phyloP scores from a whole-genome alignment of 2,329 filamentous ascomycete species.

The Penicillium palitans region DNA sequence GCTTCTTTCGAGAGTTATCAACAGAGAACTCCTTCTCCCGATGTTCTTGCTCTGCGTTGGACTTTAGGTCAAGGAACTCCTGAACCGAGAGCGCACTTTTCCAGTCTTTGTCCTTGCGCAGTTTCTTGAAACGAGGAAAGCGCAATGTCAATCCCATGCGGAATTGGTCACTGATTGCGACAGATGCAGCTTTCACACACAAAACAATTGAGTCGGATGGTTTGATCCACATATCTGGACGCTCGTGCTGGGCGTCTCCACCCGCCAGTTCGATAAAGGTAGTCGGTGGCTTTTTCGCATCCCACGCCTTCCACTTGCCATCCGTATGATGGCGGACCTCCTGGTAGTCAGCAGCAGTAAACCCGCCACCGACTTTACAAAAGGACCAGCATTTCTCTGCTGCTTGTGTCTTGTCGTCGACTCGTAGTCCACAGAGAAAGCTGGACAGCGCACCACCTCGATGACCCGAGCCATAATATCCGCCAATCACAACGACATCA shows the following conservation, averaged over 20 bases:
- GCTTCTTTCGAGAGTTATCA: conserved; percentile 64
- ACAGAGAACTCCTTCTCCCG: conserved; percentile 75
- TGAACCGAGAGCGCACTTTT: conserved; percentile 72
- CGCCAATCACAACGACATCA: conserved; percentile 85
- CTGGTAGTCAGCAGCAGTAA: conserved; percentile 80
- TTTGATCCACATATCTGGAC: conserved; percentile 89
- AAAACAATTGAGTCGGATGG: conserved; percentile 85
- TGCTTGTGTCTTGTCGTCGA: conserved; percentile 62
- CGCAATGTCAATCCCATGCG: conserved; percentile 74
- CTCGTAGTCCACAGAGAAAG: conserved; percentile 84
- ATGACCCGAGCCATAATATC: conserved; percentile 85
- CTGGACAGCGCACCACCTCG: conserved; percentile 80
- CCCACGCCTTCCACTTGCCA: conserved; percentile 89
- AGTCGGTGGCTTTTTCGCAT: conserved; percentile 71
- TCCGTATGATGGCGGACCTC: conserved; percentile 80
- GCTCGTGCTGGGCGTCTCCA: conserved; percentile 71
- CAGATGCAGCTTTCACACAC: conserved; percentile 82
- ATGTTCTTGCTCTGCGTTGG: conserved; percentile 67
- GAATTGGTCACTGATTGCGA: conserved; percentile 75
- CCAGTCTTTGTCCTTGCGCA: conserved; percentile 85
- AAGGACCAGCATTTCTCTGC: conserved; percentile 82
- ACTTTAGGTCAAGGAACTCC: conserved; percentile 72
- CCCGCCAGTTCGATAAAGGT: conserved; percentile 80
- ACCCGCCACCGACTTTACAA: conserved; percentile 96
- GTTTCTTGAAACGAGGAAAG: conserved; percentile 82